Evolutionary conservation across 2,329 filamentous ascomycete species (phyloP).

Genomic region (Paecilomyces dactylethromorphus): DNA sequence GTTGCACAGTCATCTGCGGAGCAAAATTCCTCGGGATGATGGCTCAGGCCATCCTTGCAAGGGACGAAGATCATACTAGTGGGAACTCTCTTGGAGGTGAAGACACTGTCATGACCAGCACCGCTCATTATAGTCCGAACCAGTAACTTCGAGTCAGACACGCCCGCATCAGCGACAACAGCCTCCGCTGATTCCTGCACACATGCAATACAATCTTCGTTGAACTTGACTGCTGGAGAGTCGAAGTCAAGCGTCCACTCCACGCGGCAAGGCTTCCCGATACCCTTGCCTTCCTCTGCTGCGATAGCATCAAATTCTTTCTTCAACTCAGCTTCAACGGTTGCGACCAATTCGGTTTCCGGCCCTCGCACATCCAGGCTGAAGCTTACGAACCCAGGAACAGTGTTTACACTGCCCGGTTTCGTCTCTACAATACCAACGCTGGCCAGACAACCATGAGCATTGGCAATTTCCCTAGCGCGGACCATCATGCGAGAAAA

Average conservation of each 20-base stretch:
- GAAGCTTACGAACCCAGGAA: conserved; percentile 62
- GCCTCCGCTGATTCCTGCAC: conserved; percentile 55
- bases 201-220: conserved; percentile 60
- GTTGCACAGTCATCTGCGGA: conserved; percentile 53
- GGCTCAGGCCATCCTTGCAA: conserved; percentile 56
- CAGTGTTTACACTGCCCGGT: conserved; percentile 67
- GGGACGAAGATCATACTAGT: conserved; percentile 64
- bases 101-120: conserved; percentile 61
- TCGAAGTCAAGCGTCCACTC: conserved; percentile 57
- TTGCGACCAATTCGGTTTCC: conserved; percentile 49
- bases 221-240: conserved; percentile 56
- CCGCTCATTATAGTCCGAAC: conserved; percentile 53
- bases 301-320: conserved; percentile 56
- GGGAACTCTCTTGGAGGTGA: conserved; percentile 52
- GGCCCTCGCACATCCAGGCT: conserved; percentile 58
- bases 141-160: conserved; percentile 32
- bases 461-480: conserved; percentile 56
- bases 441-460: conserved; percentile 56
- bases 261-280: conserved; percentile 47
- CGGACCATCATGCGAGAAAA: conserved; percentile 62
- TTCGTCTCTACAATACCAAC: conserved; percentile 63
- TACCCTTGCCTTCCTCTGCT: conserved; percentile 48
- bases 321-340: conserved; percentile 52
- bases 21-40: conserved; percentile 58
- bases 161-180: conserved; percentile 47